Conservation (phyloP, 495 filamentous ascomycete genomes). For the Aspergillus asperescens region DNA sequence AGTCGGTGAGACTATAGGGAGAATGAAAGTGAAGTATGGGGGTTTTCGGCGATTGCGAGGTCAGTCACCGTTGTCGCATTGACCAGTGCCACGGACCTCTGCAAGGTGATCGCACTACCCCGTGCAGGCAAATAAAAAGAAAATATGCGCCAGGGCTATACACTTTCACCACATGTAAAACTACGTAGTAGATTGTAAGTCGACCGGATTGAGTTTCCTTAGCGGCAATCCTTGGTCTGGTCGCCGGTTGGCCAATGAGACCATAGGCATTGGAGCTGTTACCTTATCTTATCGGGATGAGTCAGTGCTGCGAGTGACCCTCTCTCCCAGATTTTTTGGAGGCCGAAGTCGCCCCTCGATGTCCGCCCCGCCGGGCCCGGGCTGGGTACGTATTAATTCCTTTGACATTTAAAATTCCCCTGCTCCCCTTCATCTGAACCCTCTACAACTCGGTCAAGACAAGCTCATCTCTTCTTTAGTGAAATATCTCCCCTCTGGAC, state of each 20-base stretch:
- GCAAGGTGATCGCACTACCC: background rate
- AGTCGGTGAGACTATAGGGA: background rate
- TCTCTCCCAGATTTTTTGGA: constrained; percentile 3
- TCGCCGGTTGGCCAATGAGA: constrained; percentile 11
- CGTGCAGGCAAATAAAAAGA: background rate
- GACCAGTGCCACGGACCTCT: background rate
- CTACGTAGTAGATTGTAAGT: constrained; percentile 1
- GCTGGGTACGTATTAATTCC: constrained; percentile 1
- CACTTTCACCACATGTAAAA: background rate
- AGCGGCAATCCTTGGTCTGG: background rate
- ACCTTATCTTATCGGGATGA: constrained; percentile 49
- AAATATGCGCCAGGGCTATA: background rate
- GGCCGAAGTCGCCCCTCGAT: constrained; percentile 42
- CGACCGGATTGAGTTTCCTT: background rate
- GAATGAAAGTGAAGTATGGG: background rate
- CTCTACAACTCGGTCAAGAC: constrained; percentile 12
- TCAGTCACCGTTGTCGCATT: background rate
- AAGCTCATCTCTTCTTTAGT: constrained; percentile 6
- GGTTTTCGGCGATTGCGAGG: background rate
- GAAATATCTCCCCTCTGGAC: constrained; percentile 14
- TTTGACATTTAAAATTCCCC: constrained; percentile 33
- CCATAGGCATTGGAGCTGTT: constrained; percentile 16
- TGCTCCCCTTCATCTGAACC: constrained; percentile 16
- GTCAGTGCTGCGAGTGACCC: constrained; percentile 27
- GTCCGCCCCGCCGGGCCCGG: constrained; percentile 28